Conservation (phyloP, 2,329 filamentous ascomycete species). For the Anisogramma anomala region DNA sequence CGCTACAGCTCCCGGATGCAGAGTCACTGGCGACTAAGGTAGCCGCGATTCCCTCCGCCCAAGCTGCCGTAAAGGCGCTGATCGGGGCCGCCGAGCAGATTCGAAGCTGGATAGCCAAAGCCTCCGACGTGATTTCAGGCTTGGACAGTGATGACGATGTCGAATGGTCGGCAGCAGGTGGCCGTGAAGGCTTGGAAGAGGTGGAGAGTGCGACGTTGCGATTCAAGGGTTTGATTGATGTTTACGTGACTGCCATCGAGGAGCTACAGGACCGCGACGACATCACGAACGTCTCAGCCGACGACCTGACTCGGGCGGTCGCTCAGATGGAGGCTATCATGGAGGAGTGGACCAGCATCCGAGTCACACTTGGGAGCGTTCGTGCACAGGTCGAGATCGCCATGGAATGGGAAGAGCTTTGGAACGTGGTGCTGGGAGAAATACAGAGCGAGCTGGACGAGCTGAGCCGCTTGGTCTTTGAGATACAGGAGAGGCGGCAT, state of each 20-base stretch:
- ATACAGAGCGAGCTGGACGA: slow-evolving; percentile 71
- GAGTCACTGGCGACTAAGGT: slow-evolving; percentile 74
- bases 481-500: slow-evolving; percentile 95
- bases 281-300: slow-evolving; percentile 56
- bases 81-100: slow-evolving; percentile 88
- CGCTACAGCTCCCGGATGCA: slow-evolving; percentile 78
- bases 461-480: slow-evolving; percentile 64
- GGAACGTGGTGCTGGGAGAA: slow-evolving; percentile 86
- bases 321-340: slow-evolving; percentile 83
- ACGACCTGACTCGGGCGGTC: slow-evolving; percentile 65
- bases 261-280: slow-evolving; percentile 71
- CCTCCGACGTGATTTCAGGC: slow-evolving; percentile 75
- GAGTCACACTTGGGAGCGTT: slow-evolving; percentile 62
- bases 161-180: slow-evolving; percentile 87
- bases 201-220: slow-evolving; percentile 64
- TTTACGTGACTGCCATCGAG: slow-evolving; percentile 91
- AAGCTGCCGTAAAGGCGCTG: slow-evolving; percentile 70
- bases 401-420: slow-evolving; percentile 98
- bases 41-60: slow-evolving; percentile 70
- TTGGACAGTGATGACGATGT: slow-evolving; percentile 94
- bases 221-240: slow-evolving; percentile 81
- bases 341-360: slow-evolving; percentile 73
- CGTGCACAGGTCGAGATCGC: slow-evolving; percentile 90
- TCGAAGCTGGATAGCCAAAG: slow-evolving; percentile 84
- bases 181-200: slow-evolving; percentile 65